Base-by-base conservation (phyloP, 192 early-diverging fungal species). In the Podila verticillata region DNA sequence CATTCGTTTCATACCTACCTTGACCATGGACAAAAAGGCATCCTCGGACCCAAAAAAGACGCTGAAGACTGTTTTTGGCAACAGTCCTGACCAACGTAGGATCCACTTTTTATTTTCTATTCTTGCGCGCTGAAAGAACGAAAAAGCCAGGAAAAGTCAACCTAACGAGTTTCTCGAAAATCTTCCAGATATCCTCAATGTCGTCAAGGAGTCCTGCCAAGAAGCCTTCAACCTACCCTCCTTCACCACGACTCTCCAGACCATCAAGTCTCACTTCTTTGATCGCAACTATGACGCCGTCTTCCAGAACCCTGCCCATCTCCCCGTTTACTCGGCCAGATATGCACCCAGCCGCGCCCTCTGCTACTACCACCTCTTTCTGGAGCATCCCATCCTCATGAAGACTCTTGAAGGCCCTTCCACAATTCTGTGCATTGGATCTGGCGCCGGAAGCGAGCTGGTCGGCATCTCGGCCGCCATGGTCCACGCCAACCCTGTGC, bases 291-390 rank as follows among this genome's bases (percentile, higher is more conserved):
- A 93, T 81, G 84, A 88, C 58, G 89, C 87, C 2, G 95, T 98
- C 30, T 98, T 98, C 75, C 89, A 88, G 13, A 86, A 93, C 49
- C 86, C 91, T 7, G 69, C 61, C 28, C 92, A 94, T 51, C 75
- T 97, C 9, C 87, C 92, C 7, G 91, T 94, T 0, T 98, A 98
- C 69, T 89, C 92, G n/a, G 93, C 95, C 8, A 90, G 92, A 44
- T 98, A 98, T 83, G 89, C 92, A 30, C 93, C 95, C 2, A 90
- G 91, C 7, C 90, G 97, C 22, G 90, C 96, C 4, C 72, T 98
- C 22, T 95, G 94, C 73, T 98, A 97, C 79, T 92, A 88, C 57
- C 85, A 92, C 60, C 72, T 96, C 36, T 94, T 96, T 68, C 61
- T 73, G 54, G 68, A 72, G 30, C 68, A 86, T 62, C 69, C 83